These are phyloP conservation scores for Dothideomycetes sp. DNA, from an alignment of 2,329 filamentous ascomycete genomes.

Conservation along the genomic window DNA sequence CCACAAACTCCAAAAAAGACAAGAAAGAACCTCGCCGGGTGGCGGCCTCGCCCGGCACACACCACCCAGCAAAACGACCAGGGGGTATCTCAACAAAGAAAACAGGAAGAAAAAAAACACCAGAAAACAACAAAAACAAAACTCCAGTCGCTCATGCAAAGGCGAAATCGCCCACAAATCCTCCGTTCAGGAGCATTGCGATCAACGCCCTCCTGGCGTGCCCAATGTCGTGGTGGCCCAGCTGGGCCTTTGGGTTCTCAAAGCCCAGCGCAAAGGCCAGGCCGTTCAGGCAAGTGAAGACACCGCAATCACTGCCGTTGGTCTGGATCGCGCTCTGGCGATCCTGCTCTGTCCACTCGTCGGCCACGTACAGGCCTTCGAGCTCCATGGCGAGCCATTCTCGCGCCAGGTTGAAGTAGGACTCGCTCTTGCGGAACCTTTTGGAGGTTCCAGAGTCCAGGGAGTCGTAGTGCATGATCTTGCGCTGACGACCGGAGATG, in stretches of 20 bases:
- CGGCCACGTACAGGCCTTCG: constrained; percentile 39
- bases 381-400: constrained; percentile 50
- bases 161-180: constrained; percentile 49
- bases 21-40: no score
- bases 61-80: no score
- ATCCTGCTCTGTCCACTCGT: constrained; percentile 48
- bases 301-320: constrained; percentile 66
- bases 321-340: constrained; percentile 45
- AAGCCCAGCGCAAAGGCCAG: constrained; percentile 41
- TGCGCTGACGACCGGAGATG: constrained; percentile 49
- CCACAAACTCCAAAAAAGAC: no score
- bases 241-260: constrained; percentile 27
- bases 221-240: constrained; percentile 44
- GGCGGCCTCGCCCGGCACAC: no score
- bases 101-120: no score
- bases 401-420: constrained; percentile 19
- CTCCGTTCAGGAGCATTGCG: constrained; percentile 54
- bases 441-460: constrained; percentile 30
- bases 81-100: no score
- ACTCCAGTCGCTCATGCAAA: no score
- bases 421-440: constrained; percentile 4
- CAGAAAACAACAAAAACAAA: no score
- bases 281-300: constrained; percentile 64
- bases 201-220: constrained; percentile 45
- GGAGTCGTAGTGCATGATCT: constrained; percentile 61